Evolutionary conservation across 768 basidiomycete genomes (phyloP), one percentile per base, ranked within the genome.

Genomic region (Mycena olivaceomarginata): DNA sequence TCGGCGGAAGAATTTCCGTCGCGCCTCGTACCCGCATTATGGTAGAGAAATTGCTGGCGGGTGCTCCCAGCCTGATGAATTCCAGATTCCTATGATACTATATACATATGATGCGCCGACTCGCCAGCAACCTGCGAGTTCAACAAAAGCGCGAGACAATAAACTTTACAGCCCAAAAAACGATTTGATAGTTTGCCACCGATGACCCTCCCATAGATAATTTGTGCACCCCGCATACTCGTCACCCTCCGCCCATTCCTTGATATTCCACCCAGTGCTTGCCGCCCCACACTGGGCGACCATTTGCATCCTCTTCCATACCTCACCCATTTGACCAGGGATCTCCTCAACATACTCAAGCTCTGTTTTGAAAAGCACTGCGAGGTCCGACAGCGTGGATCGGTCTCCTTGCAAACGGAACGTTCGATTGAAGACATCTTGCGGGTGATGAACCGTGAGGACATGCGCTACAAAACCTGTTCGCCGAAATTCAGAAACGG

Each of bases 251-350:
- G 77, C 80, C 74, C 82, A 81, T 40, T 51, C 48, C 39, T 63
- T 80, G 74, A 84, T 81, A 53, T 86, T 82, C 86, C 85, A 86
- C 10, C 86, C 86, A 8, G 84, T 80, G 69, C 85, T 86, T 16
- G 79, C 60, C 37, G 77, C 80, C n/a, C 86, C 86, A 48, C 83
- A 74, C 8, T 82, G 81, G 40, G 83, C 81, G 7, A 80, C 81
- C 39, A 39, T 57, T 71, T 87, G 86, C 46, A 86, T 31, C 70
- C 81, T 83, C 16, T 83, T 83, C 67, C 75, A 79, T 0, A 79
- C 57, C 48, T 73, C 67, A 11, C 79, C 66, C 63, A 80, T 74
- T 15, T 45, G 72, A 2, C 77, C 77, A 25, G 82, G 82, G 12
- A 83, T 72, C 57, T 64, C 70, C 9, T 79, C 67, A 7, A 81